phyloP scores from a whole-genome alignment of 305 asterid species.

The Solanum hybrid region DNA sequence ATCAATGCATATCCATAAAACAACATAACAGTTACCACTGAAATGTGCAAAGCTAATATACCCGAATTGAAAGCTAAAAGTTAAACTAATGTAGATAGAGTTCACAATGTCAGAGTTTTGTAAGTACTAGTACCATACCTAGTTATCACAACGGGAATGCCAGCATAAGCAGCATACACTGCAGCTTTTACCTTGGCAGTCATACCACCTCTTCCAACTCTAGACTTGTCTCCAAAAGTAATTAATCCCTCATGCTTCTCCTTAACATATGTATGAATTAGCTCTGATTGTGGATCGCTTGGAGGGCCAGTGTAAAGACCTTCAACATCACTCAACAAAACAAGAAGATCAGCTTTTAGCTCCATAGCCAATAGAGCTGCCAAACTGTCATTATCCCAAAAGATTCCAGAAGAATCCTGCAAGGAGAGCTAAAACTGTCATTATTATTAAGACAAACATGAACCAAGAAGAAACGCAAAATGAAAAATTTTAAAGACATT shows the following conservation, averaged over 20 bases:
- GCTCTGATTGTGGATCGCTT: conserved; percentile 73
- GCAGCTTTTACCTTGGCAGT: conserved; percentile 99
- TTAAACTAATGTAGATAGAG: neutral
- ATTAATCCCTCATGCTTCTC: conserved; percentile 67
- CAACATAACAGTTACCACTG: neutral
- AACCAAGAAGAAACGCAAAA: neutral
- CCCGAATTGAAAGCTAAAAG: neutral
- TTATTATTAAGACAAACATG: conserved; percentile 9
- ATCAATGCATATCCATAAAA: neutral
- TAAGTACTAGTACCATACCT: conserved; percentile 34
- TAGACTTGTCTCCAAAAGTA: conserved; percentile 96
- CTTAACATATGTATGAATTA: conserved; percentile 77
- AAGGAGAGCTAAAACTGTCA: conserved; percentile 12
- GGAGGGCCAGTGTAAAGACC: conserved; percentile 99
- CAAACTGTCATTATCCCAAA: conserved; percentile 98
- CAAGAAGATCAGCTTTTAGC: conserved; percentile 93
- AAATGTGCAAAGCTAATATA: neutral
- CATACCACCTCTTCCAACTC: conserved; percentile 99
- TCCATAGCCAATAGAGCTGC: conserved; percentile 91
- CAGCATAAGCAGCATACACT: conserved; percentile 83
- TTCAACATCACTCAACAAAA: conserved; percentile 93
- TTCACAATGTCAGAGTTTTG: neutral
- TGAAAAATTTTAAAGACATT: neutral
- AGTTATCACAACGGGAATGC: conserved; percentile 92
- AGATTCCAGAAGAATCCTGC: conserved; percentile 94